Percentiles rank a stretch among this genome's conserved stretches.
phyloP scores from a whole-genome alignment of 2,329 filamentous ascomycete genomes.

The Cladorrhinum sp. region DNA sequence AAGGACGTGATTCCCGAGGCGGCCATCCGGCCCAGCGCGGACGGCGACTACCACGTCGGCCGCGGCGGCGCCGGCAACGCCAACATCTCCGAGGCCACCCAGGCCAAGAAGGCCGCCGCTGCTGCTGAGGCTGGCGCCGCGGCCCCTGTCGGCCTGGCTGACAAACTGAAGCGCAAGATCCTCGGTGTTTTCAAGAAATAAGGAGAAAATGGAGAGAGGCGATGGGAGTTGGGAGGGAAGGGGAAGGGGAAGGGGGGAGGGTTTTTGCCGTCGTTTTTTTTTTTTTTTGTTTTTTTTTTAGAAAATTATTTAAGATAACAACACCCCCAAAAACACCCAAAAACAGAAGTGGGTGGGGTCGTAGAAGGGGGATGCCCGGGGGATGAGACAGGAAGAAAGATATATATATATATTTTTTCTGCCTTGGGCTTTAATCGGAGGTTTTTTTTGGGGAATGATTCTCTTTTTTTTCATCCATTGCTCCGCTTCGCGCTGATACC shows the following conservation, averaged over 20 bases:
- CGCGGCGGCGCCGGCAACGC: conserved; percentile 59
- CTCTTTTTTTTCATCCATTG: too few species aligned
- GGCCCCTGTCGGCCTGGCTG: conserved; percentile 43
- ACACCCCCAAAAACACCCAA: too few species aligned
- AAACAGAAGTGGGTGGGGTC: too few species aligned
- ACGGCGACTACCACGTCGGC: conserved; percentile 55
- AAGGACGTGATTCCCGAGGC: conserved; percentile 51
- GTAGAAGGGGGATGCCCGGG: too few species aligned
- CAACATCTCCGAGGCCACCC: conserved; percentile 23
- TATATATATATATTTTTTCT: too few species aligned
- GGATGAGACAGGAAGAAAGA: too few species aligned
- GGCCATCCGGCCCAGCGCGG: conserved; percentile 47
- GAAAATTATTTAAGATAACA: too few species aligned
- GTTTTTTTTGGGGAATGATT: too few species aligned
- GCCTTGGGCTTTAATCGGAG: too few species aligned
- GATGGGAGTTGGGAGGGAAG: neutral
- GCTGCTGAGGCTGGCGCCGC: conserved; percentile 29
- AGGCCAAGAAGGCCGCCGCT: conserved; percentile 27
- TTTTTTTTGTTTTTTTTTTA: too few species aligned
- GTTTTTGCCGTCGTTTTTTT: neutral
- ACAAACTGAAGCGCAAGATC: conserved; percentile 57
- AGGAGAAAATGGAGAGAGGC: neutral
- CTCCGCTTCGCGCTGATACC: conserved; percentile 22
- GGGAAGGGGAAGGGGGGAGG: too few species aligned
- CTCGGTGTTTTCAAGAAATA: conserved; percentile 35